Conservation (phyloP, 148 eudicot species). For the Polygonum aviculare region DNA sequence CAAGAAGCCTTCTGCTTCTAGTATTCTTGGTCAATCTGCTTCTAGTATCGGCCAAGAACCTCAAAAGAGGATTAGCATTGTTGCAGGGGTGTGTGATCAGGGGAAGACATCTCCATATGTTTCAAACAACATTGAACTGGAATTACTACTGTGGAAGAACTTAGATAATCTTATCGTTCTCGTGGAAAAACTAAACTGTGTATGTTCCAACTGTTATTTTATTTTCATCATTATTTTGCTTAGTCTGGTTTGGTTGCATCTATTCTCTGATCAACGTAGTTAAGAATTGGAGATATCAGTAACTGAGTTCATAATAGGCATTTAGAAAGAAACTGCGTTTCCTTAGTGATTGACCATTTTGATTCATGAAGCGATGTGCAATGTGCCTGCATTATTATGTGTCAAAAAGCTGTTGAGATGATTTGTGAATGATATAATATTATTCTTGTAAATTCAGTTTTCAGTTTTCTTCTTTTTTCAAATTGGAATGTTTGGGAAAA, state of each 20-base stretch:
- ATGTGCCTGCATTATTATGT: not conserved
- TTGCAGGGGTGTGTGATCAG: slow-evolving; percentile 24
- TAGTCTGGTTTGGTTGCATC: not conserved
- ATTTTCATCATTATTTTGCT: not conserved
- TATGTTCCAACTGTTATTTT: slow-evolving; percentile 24
- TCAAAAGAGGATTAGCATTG: not conserved
- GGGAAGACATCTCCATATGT: slow-evolving; percentile 24
- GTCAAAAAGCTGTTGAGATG: not conserved
- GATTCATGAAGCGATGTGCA: not conserved
- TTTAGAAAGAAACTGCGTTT: not conserved
- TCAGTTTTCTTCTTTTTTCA: not conserved
- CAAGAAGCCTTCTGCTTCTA: slow-evolving; percentile 24
- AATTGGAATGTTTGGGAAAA: not conserved
- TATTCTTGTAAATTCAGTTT: not conserved
- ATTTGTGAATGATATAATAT: not conserved
- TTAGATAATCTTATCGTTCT: slow-evolving; percentile 52
- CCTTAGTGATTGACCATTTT: not conserved
- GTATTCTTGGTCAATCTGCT: slow-evolving; percentile 16
- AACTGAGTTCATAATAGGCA: not conserved
- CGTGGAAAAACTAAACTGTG: slow-evolving; percentile 50
- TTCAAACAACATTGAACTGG: slow-evolving; percentile 30
- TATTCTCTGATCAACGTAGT: not conserved
- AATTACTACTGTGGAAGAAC: slow-evolving; percentile 58
- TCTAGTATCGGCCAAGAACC: not conserved
- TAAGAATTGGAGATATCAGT: not conserved